Evolutionary conservation across 1,284 basidiomycete species (phyloP).

Genomic region (Ceratorhiza oryzae-sativae): DNA sequence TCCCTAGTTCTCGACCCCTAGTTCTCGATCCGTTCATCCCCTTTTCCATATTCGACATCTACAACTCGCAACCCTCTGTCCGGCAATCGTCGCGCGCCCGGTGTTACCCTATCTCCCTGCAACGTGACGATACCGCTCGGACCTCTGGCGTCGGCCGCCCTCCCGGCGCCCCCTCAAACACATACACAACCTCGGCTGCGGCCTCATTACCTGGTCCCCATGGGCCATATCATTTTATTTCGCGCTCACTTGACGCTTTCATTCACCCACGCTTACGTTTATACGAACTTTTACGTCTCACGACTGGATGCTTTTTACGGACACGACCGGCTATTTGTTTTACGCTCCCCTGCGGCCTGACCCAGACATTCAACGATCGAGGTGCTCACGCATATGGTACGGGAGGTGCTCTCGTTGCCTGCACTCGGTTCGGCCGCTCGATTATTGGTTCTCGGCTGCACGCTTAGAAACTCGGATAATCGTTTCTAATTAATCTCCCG

Average conservation of each 20-base stretch:
- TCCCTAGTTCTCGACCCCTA: neutral
- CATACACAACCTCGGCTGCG: slow-evolving; percentile 7
- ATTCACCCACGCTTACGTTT: slow-evolving; percentile 18
- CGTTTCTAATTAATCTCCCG: slow-evolving; percentile 7
- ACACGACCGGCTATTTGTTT: slow-evolving; percentile 10
- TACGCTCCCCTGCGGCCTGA: neutral
- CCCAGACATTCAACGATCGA: slow-evolving; percentile 14
- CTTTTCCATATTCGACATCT: neutral
- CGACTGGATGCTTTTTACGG: slow-evolving; percentile 34
- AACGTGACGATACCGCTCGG: slow-evolving; percentile 15
- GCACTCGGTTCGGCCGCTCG: neutral
- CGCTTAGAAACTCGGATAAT: neutral
- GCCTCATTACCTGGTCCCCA: neutral
- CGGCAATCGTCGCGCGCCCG: slow-evolving; percentile 23
- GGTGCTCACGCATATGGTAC: slow-evolving; percentile 26
- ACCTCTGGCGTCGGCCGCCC: slow-evolving; percentile 1
- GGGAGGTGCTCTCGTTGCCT: slow-evolving; percentile 26
- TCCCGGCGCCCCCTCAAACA: slow-evolving; percentile 10
- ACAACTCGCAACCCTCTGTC: slow-evolving; percentile 12
- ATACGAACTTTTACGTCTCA: slow-evolving; percentile 17
- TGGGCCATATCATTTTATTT: neutral
- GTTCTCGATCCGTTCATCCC: neutral
- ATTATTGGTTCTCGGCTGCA: neutral
- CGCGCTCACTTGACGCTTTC: slow-evolving; percentile 10
- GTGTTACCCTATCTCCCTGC: slow-evolving; percentile 28